Conservation (phyloP, 164 flowering plant species). For the Tetrastigma voinierianum region DNA sequence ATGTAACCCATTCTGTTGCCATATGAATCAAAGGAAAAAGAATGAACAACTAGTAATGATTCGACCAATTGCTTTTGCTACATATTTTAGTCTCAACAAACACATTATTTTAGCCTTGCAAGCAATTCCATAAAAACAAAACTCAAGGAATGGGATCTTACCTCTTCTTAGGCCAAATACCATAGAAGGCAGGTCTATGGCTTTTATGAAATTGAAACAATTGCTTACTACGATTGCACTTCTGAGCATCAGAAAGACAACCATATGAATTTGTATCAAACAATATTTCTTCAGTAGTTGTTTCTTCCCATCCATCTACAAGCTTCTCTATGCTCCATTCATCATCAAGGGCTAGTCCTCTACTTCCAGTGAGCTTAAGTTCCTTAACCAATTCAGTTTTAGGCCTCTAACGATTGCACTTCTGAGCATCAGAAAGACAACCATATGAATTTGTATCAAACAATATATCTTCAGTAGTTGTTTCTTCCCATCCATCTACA, state of each 20-base stretch:
- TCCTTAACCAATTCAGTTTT: slow-evolving; percentile 66
- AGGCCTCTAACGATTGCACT: no score
- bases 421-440: no score
- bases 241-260: slow-evolving; percentile 18
- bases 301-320: slow-evolving; percentile 51
- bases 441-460: slow-evolving; percentile 15
- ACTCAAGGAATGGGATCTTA: slow-evolving; percentile 10
- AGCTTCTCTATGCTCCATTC: slow-evolving; percentile 41
- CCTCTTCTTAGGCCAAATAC: slow-evolving; percentile 82
- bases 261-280: slow-evolving; percentile 20
- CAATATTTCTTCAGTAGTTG: slow-evolving; percentile 25
- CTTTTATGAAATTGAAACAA: slow-evolving; percentile 93
- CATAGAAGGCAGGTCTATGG: slow-evolving; percentile 96
- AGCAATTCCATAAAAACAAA: not conserved
- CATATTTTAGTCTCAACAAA: no score
- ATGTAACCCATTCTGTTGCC: no score
- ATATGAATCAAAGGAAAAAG: no score
- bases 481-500: slow-evolving; percentile 51
- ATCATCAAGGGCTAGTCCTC: slow-evolving; percentile 29
- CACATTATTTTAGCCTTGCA: no score
- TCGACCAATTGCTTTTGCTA: no score
- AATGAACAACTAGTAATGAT: no score
- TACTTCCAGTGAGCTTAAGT: slow-evolving; percentile 57
- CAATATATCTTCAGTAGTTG: slow-evolving; percentile 25
- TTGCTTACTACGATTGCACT: slow-evolving; percentile 45